Evolutionary conservation across 2,329 filamentous ascomycete genomes (phyloP).

Genomic region (Monilinia polystroma): DNA sequence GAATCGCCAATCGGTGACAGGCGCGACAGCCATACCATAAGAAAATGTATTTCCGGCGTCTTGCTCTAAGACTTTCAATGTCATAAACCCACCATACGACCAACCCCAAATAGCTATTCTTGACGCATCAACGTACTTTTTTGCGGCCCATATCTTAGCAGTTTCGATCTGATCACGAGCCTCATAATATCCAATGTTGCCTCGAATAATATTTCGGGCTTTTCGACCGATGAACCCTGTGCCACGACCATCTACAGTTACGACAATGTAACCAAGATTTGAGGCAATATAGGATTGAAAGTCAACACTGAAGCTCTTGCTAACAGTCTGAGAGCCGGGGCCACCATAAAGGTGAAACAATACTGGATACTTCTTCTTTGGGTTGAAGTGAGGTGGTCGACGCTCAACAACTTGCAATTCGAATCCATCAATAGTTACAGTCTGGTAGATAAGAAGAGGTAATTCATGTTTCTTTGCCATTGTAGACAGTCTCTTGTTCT

Average conservation of each 20-base stretch:
- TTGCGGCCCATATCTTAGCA: conserved; percentile 78
- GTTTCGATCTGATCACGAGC: conserved; percentile 88
- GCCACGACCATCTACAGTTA: conserved; percentile 90
- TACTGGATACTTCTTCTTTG: conserved; percentile 83
- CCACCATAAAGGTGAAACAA: conserved; percentile 95
- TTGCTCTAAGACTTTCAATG: conserved; percentile 88
- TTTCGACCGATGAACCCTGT: conserved; percentile 88
- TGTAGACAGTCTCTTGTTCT: conserved; percentile 69
- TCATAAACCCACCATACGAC: conserved; percentile 95
- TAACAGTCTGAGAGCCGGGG: conserved; percentile 86
- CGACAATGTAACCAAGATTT: conserved; percentile 83
- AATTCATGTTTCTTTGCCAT: conserved; percentile 75
- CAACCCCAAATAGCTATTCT: conserved; percentile 96
- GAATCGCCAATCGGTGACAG: conserved; percentile 96
- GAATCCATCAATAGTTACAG: conserved; percentile 78
- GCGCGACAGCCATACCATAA: conserved; percentile 97
- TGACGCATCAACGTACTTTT: conserved; percentile 77
- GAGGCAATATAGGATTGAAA: conserved; percentile 90
- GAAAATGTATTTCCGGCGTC: conserved; percentile 88
- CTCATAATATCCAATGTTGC: conserved; percentile 81
- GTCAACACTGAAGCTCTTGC: conserved; percentile 77
- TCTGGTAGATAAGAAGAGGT: conserved; percentile 78
- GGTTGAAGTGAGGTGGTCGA: conserved; percentile 83
- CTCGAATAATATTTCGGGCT: conserved; percentile 77
- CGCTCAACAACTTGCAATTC: conserved; percentile 75